Evolutionary conservation across 768 basidiomycete species (phyloP), one percentile per base, ranked within the genome.

Genomic region (Lanmaoa rubissima): DNA sequence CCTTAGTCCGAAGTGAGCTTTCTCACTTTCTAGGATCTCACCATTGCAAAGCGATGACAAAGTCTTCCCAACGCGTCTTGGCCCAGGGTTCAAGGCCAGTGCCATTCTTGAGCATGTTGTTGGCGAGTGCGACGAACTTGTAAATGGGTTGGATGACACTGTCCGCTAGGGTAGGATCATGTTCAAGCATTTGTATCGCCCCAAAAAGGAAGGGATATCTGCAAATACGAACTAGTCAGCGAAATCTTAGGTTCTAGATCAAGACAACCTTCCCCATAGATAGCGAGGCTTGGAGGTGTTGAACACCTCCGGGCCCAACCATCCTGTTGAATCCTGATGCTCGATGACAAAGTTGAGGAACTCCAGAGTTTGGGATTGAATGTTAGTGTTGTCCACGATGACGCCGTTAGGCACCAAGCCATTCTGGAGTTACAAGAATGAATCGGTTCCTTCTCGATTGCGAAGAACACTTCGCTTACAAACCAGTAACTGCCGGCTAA

Each of bases 61-160:
- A 83, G 59, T 84, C 82, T 62, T 81, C 81, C 82, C 82, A 83
- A 28, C 83, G 78, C 0, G 82, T 81, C 28, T 74, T 69, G 14
- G 79, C 71, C 82, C 83, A 84, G 2, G 70, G 64, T 46, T 83
- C 82, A n/a, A 82, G 73, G 13, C 82, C 83, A 58, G 79, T 63
- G 14, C 79, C 80, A 41, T 73, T 65, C 53, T 79, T 75, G 43
- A 84, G 66, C 83, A 84, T 84, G 4, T 73, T 71, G 61, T 83
- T 83, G 19, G 82, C 81, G 26, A 83, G 64, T 7, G 67, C 56
- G 31, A 82, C 78, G 51, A 84, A 84, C 59, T 80, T 83, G 67
- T 82, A 45, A 21, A 56, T 32, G n/a, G 55, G 43, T 4, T 48
- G 43, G 39, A 59, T 50, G 21, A 51, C 24, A 21, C 9, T 50